Evolutionary conservation across 768 basidiomycete species (phyloP).

Genomic region (Tulasnella sp.): DNA sequence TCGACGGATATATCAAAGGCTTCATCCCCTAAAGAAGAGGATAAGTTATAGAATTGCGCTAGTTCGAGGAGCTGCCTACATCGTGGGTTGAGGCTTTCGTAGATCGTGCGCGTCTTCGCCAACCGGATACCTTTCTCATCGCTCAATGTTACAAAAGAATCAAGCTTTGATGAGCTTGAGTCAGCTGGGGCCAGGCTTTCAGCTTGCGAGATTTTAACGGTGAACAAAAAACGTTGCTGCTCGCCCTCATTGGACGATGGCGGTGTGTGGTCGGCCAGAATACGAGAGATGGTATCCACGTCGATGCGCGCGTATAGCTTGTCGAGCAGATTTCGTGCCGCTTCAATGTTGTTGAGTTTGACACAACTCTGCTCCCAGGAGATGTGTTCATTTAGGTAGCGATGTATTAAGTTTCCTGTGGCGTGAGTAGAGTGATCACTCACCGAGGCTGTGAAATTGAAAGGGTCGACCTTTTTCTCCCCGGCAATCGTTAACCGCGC

Average conservation of each 20-base stretch:
- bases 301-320: slow-evolving; percentile 91
- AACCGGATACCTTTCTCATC: slow-evolving; percentile 85
- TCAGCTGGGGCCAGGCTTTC: slow-evolving; percentile 81
- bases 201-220: slow-evolving; percentile 88
- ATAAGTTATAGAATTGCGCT: slow-evolving; percentile 20
- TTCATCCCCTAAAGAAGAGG: slow-evolving; percentile 75
- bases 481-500: slow-evolving; percentile 72
- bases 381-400: background rate
- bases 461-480: slow-evolving; percentile 91
- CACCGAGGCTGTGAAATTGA: slow-evolving; percentile 78
- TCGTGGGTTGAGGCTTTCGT: slow-evolving; percentile 84
- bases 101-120: slow-evolving; percentile 94
- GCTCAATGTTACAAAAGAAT: slow-evolving; percentile 91
- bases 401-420: background rate
- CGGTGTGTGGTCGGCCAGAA: slow-evolving; percentile 54
- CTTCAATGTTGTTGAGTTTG: slow-evolving; percentile 95
- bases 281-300: slow-evolving; percentile 76
- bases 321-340: slow-evolving; percentile 84
- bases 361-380: slow-evolving; percentile 66
- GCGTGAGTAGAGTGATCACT: slow-evolving; percentile 21
- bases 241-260: slow-evolving; percentile 69
- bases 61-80: slow-evolving; percentile 51
- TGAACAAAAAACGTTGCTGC: slow-evolving; percentile 73
- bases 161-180: slow-evolving; percentile 69
- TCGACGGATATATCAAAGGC: slow-evolving; percentile 93